Evolutionary conservation across 2,329 filamentous ascomycete genomes (phyloP).

Genomic region (Paraphaeosphaeria minitans): DNA sequence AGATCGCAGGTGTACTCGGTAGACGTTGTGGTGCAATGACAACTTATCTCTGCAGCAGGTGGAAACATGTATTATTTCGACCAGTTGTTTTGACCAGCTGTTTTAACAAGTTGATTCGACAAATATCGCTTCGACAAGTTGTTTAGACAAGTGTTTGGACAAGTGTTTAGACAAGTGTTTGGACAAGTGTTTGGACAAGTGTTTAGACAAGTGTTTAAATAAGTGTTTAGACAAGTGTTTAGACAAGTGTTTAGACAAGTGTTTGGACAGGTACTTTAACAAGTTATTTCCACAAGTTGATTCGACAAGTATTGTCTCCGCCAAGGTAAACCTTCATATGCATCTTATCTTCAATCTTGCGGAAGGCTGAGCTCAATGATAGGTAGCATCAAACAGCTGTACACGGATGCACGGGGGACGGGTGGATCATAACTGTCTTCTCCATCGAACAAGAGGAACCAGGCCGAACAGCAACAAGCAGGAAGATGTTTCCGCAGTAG

Average conservation of each 20-base stretch:
- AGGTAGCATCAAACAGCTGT: neutral
- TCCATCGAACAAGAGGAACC: neutral
- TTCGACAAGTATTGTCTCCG: neutral
- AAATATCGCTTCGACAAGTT: too few relatives aligned
- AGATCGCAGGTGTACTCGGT: neutral
- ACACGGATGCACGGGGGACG: neutral
- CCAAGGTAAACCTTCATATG: conserved; percentile 2
- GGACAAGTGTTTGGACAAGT: too few relatives aligned
- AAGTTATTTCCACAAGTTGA: too few relatives aligned
- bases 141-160: too few relatives aligned
- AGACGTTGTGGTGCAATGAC: neutral
- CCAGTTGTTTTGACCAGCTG: too few relatives aligned
- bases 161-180: too few relatives aligned
- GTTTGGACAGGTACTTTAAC: too few relatives aligned
- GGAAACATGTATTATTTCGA: too few relatives aligned
- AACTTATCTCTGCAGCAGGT: neutral
- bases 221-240: too few relatives aligned
- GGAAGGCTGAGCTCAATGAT: conserved; percentile 1
- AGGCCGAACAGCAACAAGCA: neutral
- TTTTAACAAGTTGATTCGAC: too few relatives aligned
- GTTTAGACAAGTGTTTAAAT: too few relatives aligned
- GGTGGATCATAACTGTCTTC: neutral
- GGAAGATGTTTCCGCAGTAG: neutral
- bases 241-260: too few relatives aligned
- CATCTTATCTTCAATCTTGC: neutral